Evolutionary conservation across 768 basidiomycete species (phyloP), one percentile per base, ranked within the genome.

Genomic region (Amanita thiersii): DNA sequence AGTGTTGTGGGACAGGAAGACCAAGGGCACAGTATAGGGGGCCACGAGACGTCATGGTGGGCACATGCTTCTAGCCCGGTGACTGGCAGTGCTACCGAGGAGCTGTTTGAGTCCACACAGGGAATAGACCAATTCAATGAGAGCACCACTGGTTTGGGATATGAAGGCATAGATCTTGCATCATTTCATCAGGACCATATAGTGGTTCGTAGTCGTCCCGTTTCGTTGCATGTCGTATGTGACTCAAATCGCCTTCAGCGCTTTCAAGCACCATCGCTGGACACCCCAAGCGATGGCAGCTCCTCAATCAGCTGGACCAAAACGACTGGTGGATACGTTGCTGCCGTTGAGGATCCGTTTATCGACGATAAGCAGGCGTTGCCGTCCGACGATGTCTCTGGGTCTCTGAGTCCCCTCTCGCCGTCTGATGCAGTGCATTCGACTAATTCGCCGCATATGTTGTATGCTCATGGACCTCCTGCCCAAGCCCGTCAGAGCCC

Each of bases 81-180:
- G n/a, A n/a, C 39, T 1, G 35, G 17, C 5, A 25, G 41, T 42
- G 29, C 37, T 46, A 2, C 25, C 34, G 32, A 41, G 45, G 24
- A 39, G 35, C 8, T 37, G 47, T 15, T 46, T 51, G 21, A 32
- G 25, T 15, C 39, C 9, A 20, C 37, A 14, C 39, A 25, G 36
- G 25, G 28, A 36, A 26, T 34, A 2, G 14, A 24, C 12, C 2
- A 11, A 15, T 39, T 36, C 12, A 12, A 24, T 20, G 15, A 29
- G 14, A 38, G 19, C 23, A 44, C 47, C n/a, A 31, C 38, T 17
- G 19, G 23, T 5, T 15, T 40, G 34, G 43, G 37, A 9, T 29
- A 34, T 14, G 20, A 32, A 26, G 28, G 17, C 3, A 14, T 42
- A 1, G 26, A 42, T 3, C 33, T 34, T 4, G 20, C 10, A 14